phyloP scores from a whole-genome alignment of 140 eudicot genomes.

The Erigeron philadelphicus region DNA sequence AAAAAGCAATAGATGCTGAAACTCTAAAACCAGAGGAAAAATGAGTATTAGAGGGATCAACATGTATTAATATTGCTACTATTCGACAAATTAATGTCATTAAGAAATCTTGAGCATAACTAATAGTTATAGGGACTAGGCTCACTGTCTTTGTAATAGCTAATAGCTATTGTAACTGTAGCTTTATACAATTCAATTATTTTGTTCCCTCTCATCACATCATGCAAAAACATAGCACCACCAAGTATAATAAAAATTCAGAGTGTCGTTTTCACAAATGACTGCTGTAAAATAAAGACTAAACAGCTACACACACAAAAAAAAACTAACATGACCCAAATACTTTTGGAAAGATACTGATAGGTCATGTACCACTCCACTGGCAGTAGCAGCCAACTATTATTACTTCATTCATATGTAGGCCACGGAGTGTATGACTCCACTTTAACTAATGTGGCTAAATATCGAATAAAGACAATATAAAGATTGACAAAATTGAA shows the following conservation, averaged over 20 bases:
- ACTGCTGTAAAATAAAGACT: neutral
- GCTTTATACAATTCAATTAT: neutral
- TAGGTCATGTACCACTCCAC: neutral
- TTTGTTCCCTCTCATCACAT: neutral
- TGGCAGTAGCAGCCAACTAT: neutral
- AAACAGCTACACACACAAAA: slow-evolving; percentile 2
- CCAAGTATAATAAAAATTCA: neutral
- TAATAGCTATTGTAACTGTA: neutral
- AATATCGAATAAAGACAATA: neutral
- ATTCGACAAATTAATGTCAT: neutral
- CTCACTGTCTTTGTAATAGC: too few species aligned
- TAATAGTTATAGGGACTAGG: neutral
- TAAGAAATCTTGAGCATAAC: neutral
- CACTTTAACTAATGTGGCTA: neutral
- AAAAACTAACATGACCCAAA: neutral
- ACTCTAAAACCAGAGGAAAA: slow-evolving; percentile 1
- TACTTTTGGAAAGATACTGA: neutral
- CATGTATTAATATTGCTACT: neutral
- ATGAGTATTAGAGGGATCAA: neutral
- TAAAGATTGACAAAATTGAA: slow-evolving; percentile 8
- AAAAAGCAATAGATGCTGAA: neutral
- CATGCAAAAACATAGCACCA: neutral
- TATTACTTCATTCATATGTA: neutral
- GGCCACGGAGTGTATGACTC: neutral
- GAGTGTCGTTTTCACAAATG: neutral